Conservation (phyloP, 345 rosid genomes). For the Dipteronia dyeriana region DNA sequence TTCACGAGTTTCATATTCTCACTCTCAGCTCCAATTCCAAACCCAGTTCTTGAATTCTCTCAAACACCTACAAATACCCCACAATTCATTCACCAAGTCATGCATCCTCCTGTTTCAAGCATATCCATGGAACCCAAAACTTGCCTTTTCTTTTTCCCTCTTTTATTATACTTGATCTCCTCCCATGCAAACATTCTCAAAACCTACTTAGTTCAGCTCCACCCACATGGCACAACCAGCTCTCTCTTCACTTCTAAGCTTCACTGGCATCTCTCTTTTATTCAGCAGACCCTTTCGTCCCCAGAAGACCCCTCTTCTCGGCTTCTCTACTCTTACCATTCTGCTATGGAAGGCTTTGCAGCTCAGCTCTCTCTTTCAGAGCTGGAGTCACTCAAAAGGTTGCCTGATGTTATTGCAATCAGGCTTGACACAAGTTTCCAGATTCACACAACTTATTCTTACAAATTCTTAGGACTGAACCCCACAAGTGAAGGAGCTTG, state of each 20-base stretch:
- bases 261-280: slow-evolving; percentile 74
- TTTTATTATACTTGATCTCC: slow-evolving; percentile 34
- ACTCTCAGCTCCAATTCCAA: slow-evolving; percentile 32
- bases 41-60: slow-evolving; percentile 42
- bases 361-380: slow-evolving; percentile 71
- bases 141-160: slow-evolving; percentile 24
- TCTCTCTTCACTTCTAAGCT: slow-evolving; percentile 48
- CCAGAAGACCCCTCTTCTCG: slow-evolving; percentile 62
- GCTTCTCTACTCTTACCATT: slow-evolving; percentile 78
- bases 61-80: slow-evolving; percentile 65
- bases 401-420: slow-evolving; percentile 67
- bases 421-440: slow-evolving; percentile 70
- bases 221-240: slow-evolving; percentile 50
- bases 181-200: slow-evolving; percentile 38
- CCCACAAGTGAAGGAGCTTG: slow-evolving; percentile 51
- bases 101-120: slow-evolving; percentile 28
- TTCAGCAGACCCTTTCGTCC: slow-evolving; percentile 41
- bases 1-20: slow-evolving; percentile 89
- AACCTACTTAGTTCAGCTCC: slow-evolving; percentile 87
- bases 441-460: slow-evolving; percentile 83
- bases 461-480: slow-evolving; percentile 76
- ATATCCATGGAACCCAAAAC: slow-evolving; percentile 41
- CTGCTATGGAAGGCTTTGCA: slow-evolving; percentile 89
- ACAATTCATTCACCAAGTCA: slow-evolving; percentile 33
- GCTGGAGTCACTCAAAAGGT: slow-evolving; percentile 37